Evolutionary conservation across 257 asterid species (phyloP).

Genomic region (Fraxinus quadrangulata): DNA sequence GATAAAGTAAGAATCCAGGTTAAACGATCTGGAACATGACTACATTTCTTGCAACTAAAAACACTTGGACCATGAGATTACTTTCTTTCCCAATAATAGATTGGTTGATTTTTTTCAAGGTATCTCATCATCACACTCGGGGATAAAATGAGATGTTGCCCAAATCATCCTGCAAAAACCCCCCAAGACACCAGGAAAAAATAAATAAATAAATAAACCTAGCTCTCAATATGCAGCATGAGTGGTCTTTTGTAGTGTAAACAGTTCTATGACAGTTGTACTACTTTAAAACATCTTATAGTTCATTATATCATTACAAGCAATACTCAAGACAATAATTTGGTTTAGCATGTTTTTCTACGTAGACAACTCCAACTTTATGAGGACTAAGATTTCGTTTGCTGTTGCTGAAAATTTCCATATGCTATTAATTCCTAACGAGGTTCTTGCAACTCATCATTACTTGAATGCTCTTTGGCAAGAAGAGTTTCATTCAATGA

Average conservation of each 20-base stretch:
- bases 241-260: background rate
- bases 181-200: background rate
- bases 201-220: background rate
- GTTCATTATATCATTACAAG: background rate
- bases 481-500: constrained; percentile 21
- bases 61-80: background rate
- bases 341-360: background rate
- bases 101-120: background rate
- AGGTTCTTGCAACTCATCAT: constrained; percentile 46
- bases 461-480: constrained; percentile 35
- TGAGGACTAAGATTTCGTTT: background rate
- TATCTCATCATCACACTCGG: background rate
- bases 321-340: background rate
- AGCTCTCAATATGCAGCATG: background rate
- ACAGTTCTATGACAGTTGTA: background rate
- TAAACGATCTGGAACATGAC: background rate
- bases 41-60: background rate
- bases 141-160: background rate
- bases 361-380: background rate
- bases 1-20: background rate
- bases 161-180: background rate
- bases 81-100: background rate
- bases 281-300: background rate
- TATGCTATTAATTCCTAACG: constrained; percentile 30
- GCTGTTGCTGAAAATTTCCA: constrained; percentile 2